Conservation (phyloP, 345 rosid species). For the Syzygium aqueum region DNA sequence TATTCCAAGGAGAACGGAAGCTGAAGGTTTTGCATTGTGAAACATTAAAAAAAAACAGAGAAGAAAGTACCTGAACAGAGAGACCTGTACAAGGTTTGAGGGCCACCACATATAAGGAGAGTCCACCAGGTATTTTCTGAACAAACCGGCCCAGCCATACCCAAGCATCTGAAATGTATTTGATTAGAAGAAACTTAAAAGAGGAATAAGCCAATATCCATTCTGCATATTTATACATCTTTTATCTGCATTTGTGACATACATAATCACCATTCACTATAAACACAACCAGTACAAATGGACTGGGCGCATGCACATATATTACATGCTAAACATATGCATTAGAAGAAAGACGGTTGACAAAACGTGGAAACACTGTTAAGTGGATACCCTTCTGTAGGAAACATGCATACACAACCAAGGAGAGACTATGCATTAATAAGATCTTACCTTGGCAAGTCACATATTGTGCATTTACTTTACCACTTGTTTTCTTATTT, state of each 20-base stretch:
- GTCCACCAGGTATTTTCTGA: slow-evolving; percentile 33
- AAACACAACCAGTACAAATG: neutral
- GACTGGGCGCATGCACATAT: neutral
- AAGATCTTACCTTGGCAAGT: neutral
- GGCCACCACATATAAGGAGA: slow-evolving; percentile 50
- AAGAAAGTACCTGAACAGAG: slow-evolving; percentile 28
- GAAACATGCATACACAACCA: neutral
- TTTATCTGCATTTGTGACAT: neutral
- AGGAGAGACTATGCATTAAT: neutral
- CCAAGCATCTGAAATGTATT: slow-evolving; percentile 9
- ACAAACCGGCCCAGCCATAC: slow-evolving; percentile 43
- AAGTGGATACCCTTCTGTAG: neutral
- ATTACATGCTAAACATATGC: neutral
- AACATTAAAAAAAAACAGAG: neutral
- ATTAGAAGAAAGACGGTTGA: neutral
- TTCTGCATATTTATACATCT: neutral
- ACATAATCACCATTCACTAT: neutral
- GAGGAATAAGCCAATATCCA: neutral
- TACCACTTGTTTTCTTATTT: neutral
- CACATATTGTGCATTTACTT: neutral
- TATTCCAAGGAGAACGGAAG: neutral
- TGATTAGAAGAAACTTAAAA: neutral
- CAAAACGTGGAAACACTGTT: neutral
- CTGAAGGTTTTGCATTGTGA: neutral
- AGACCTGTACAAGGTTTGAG: slow-evolving; percentile 42